Percentiles rank a stretch among this genome's conserved stretches.
These are phyloP conservation scores for Coemansia sp. DNA, from an alignment of 192 early-diverging fungal genomes.

Conservation along the genomic window DNA sequence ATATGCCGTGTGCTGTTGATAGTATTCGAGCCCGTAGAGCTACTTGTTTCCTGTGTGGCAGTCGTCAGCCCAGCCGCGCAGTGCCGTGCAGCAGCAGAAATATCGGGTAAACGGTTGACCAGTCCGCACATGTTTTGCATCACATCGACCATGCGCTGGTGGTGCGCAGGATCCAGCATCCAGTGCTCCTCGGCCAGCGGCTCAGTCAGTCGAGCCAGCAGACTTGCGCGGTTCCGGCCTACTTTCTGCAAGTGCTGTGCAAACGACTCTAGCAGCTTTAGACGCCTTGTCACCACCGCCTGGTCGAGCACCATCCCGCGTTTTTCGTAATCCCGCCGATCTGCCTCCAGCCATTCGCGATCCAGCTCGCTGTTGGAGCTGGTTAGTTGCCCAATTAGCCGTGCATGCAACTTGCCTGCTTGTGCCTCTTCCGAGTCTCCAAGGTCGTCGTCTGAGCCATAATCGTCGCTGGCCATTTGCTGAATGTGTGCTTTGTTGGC, in stretches of 20 bases:
- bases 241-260: conserved; percentile 30
- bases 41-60: background rate
- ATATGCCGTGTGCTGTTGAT: conserved; percentile 17
- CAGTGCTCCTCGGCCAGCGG: conserved; percentile 49
- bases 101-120: conserved; percentile 28
- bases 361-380: conserved; percentile 4
- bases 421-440: conserved; percentile 26
- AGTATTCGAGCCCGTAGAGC: background rate
- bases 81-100: conserved; percentile 28
- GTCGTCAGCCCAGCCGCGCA: conserved; percentile 5
- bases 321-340: conserved; percentile 25
- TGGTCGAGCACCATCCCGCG: conserved; percentile 37
- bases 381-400: conserved; percentile 12
- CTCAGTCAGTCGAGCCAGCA: conserved; percentile 32
- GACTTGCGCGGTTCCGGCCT: conserved; percentile 22
- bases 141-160: conserved; percentile 41
- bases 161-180: conserved; percentile 34
- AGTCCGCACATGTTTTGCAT: conserved; percentile 29
- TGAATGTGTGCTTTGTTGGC: conserved; percentile 21
- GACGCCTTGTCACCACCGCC: conserved; percentile 10
- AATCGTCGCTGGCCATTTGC: conserved; percentile 22
- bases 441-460: conserved; percentile 41
- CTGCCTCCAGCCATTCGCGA: conserved; percentile 16
- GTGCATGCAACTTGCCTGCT: conserved; percentile 18
- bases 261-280: conserved; percentile 23